Evolutionary conservation across 2,329 filamentous ascomycete genomes (phyloP).

Genomic region (Penicillium vulpinum): DNA sequence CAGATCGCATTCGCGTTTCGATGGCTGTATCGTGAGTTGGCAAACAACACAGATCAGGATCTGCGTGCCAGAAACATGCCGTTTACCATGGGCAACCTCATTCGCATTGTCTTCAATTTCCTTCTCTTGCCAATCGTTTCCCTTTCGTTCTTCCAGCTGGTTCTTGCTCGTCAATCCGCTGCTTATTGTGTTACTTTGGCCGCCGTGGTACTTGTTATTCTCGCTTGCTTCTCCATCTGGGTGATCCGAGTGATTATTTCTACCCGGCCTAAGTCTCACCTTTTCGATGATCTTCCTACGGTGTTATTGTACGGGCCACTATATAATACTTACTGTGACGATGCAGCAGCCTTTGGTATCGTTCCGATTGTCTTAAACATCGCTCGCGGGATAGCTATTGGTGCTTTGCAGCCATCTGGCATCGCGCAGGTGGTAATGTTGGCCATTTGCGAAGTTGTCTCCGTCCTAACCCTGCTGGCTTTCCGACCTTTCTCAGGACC

Average conservation of each 20-base stretch:
- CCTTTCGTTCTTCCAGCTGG: constrained; percentile 86
- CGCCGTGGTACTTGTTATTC: constrained; percentile 68
- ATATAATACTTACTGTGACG: constrained; percentile 97
- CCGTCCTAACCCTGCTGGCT: constrained; percentile 80
- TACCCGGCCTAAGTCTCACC: constrained; percentile 77
- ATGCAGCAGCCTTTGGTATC: constrained; percentile 84
- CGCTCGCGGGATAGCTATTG: constrained; percentile 83
- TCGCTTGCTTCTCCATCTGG: constrained; percentile 75
- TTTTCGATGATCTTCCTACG: constrained; percentile 91
- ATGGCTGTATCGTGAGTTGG: constrained; percentile 72
- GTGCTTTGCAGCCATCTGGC: constrained; percentile 87
- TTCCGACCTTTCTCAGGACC: constrained; percentile 87
- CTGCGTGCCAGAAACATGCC: constrained; percentile 87
- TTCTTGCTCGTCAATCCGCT: constrained; percentile 68
- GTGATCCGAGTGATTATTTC: constrained; percentile 76
- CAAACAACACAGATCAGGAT: constrained; percentile 77
- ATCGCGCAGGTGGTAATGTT: constrained; percentile 90
- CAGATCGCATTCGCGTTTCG: constrained; percentile 75
- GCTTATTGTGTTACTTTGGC: constrained; percentile 72
- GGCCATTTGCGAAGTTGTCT: constrained; percentile 90
- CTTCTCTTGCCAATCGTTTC: constrained; percentile 85
- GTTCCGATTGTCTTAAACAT: constrained; percentile 83
- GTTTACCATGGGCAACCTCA: constrained; percentile 74
- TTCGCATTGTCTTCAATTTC: constrained; percentile 89
- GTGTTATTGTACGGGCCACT: constrained; percentile 87